Evolutionary conservation across 768 basidiomycete genomes (phyloP).

Genomic region (Boletellus ananiceps): DNA sequence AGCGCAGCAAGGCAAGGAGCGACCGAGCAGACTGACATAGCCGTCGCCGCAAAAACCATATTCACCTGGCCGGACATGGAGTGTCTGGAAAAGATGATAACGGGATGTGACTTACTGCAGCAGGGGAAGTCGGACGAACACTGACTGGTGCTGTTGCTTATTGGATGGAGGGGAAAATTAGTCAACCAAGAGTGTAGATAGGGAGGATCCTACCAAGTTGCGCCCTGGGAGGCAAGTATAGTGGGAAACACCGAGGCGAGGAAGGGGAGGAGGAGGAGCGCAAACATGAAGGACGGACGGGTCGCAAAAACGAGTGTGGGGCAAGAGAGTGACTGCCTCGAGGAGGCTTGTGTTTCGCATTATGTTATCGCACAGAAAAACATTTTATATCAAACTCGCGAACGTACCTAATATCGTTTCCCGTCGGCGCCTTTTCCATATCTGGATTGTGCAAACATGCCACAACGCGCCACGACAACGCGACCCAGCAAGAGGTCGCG

Average conservation of each 20-base stretch:
- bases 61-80: slow-evolving; percentile 33
- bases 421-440: neutral
- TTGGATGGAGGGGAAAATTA: neutral
- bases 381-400: no score
- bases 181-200: neutral
- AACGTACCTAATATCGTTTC: no score
- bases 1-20: slow-evolving; percentile 1
- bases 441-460: slow-evolving; percentile 13
- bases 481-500: neutral
- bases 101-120: slow-evolving; percentile 35
- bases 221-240: slow-evolving; percentile 20
- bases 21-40: slow-evolving; percentile 25
- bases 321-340: neutral
- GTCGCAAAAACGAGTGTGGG: slow-evolving; percentile 12
- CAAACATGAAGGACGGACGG: slow-evolving; percentile 20
- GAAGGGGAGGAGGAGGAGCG: slow-evolving; percentile 15
- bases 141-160: slow-evolving; percentile 35
- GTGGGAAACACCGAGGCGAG: slow-evolving; percentile 13
- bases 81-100: neutral
- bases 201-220: slow-evolving; percentile 23
- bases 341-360: neutral
- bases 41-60: slow-evolving; percentile 52
- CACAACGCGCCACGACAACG: slow-evolving; percentile 17
- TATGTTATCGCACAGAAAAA: no score
- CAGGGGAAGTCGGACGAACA: slow-evolving; percentile 40